A percentile compares a stretch with the other conserved stretches of the same genome.
Evolutionary conservation across 2,329 filamentous ascomycete genomes (phyloP).

Genomic region (Samsoniella hepiali): DNA sequence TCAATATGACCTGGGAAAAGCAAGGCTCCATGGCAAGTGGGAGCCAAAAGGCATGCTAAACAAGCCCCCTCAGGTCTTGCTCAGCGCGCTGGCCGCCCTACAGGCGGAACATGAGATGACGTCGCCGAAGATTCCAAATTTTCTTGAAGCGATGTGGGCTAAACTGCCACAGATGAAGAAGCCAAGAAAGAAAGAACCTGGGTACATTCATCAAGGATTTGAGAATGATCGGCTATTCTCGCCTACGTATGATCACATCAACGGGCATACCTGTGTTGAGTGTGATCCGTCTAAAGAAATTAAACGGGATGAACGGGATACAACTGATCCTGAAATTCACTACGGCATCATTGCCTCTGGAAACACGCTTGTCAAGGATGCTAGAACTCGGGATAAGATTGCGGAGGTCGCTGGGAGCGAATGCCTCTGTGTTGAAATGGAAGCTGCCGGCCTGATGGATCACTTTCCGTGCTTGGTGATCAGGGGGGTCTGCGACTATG

Average conservation of each 20-base stretch:
- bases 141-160: constrained; percentile 14
- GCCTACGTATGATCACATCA: constrained; percentile 12
- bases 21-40: no score
- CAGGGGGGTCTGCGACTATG: constrained; percentile 34
- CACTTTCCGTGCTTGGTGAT: constrained; percentile 30
- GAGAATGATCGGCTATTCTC: constrained; percentile 23
- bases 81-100: constrained; percentile 13
- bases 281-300: constrained; percentile 15
- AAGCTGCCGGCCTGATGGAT: neutral
- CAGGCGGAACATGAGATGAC: constrained; percentile 20
- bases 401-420: constrained; percentile 1
- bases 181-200: constrained; percentile 6
- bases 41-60: no score
- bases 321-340: constrained; percentile 21
- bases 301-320: constrained; percentile 1
- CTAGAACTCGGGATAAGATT: constrained; percentile 15
- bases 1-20: constrained; percentile 28
- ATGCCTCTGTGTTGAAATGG: constrained; percentile 26
- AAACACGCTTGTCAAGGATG: constrained; percentile 23
- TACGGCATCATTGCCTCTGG: constrained; percentile 28
- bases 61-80: constrained; percentile 11
- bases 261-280: neutral
- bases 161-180: constrained; percentile 15
- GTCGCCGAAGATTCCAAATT: neutral
- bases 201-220: constrained; percentile 19